phyloP scores from a whole-genome alignment of 352 stramenopile genomes.

The Pythium periplocum region DNA sequence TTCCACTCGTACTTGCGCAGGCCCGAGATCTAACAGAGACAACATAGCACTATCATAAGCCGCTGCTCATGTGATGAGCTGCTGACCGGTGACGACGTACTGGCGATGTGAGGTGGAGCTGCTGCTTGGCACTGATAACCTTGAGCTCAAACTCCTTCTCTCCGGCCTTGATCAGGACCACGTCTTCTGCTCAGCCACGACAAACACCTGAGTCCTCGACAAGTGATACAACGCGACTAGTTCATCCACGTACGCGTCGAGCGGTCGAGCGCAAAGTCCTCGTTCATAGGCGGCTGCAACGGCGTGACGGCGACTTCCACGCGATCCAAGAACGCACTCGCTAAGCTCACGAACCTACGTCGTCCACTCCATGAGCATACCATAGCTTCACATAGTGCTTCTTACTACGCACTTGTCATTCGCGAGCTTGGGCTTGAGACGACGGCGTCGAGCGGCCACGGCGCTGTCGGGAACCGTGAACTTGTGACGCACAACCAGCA shows the following conservation, averaged over 20 bases:
- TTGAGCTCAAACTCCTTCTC: slow-evolving; percentile 62
- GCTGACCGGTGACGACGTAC: slow-evolving; percentile 2
- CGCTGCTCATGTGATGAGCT: too few species aligned
- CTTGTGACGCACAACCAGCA: slow-evolving; percentile 8
- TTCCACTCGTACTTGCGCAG: slow-evolving; percentile 76
- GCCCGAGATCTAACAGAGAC: slow-evolving; percentile 48
- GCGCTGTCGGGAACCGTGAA: slow-evolving; percentile 9
- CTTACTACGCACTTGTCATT: slow-evolving; percentile 11
- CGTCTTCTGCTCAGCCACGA: slow-evolving; percentile 15
- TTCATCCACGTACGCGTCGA: slow-evolving; percentile 20
- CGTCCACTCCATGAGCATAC: too few species aligned
- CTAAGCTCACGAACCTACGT: slow-evolving; percentile 45
- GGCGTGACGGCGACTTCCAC: slow-evolving; percentile 54
- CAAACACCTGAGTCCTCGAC: not conserved
- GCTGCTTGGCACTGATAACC: slow-evolving; percentile 51
- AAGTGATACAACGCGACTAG: not conserved
- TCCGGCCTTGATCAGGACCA: slow-evolving; percentile 43
- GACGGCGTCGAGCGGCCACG: slow-evolving; percentile 5
- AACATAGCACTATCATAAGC: too few species aligned
- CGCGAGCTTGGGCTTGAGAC: slow-evolving; percentile 15
- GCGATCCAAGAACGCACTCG: slow-evolving; percentile 54
- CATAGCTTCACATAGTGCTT: not conserved
- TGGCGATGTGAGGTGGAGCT: slow-evolving; percentile 65
- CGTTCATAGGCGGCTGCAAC: slow-evolving; percentile 57
- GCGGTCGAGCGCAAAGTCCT: slow-evolving; percentile 45